Evolutionary conservation across 148 eudicot genomes (phyloP).

Genomic region (Cornus florida): DNA sequence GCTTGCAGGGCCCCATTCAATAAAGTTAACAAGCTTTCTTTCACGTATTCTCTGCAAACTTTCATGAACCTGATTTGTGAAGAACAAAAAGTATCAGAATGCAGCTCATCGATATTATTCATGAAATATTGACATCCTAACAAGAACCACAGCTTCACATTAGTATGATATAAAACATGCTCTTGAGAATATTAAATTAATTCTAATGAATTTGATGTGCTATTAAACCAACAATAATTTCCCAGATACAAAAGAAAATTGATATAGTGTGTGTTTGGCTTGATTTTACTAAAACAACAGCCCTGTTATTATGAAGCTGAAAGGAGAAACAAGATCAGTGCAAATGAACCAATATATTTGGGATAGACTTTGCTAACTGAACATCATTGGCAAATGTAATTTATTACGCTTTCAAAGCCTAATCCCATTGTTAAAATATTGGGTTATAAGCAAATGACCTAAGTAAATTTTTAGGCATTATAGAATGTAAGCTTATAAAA

Average conservation of each 20-base stretch:
- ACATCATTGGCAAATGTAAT: not conserved
- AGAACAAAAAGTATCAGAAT: not conserved
- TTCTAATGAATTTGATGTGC: not conserved
- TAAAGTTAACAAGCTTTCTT: constrained; percentile 95
- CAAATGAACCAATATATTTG: not conserved
- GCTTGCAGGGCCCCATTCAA: constrained; percentile 99
- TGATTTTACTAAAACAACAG: not conserved
- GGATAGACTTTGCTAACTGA: no score
- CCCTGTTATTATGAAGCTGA: not conserved
- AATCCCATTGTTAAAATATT: not conserved
- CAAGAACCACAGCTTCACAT: not conserved
- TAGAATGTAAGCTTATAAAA: no score
- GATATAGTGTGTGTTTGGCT: not conserved
- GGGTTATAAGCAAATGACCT: not conserved
- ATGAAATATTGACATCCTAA: not conserved
- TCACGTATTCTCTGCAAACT: constrained; percentile 91
- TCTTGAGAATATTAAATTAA: constrained; percentile 87
- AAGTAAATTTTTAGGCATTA: no score
- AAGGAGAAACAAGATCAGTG: not conserved
- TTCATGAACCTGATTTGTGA: constrained; percentile 27
- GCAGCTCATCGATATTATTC: not conserved
- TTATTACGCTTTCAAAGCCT: not conserved
- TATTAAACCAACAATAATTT: no score
- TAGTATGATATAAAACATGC: constrained; percentile 29
- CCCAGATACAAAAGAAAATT: not conserved